Evolutionary conservation across 2,329 filamentous ascomycete species (phyloP).

Genomic region (Didymella pomorum): DNA sequence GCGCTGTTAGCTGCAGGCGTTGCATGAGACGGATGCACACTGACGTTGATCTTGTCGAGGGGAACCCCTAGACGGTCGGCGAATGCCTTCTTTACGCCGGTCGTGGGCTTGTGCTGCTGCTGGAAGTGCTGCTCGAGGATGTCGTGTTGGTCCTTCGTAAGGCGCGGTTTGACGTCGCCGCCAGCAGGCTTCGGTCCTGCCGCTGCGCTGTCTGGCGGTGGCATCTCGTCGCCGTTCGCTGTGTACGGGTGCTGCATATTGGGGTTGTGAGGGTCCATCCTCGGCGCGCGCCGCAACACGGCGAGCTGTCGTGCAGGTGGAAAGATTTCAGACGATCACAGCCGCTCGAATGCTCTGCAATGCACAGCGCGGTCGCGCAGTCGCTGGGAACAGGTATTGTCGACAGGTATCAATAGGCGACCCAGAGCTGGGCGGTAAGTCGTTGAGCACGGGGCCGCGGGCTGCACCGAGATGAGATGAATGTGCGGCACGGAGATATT

Average conservation of each 20-base stretch:
- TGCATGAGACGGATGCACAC: conserved; percentile 31
- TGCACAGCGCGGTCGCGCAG: conserved; percentile 13
- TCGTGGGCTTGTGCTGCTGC: conserved; percentile 59
- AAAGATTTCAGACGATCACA: conserved; percentile 21
- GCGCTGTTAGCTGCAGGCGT: conserved; percentile 39
- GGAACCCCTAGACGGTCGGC: conserved; percentile 58
- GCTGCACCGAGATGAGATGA: conserved; percentile 21
- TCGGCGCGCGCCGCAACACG: conserved; percentile 39
- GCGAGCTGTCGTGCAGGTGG: conserved; percentile 21
- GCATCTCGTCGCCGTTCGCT: conserved; percentile 24
- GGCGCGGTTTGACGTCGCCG: conserved; percentile 59
- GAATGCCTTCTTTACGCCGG: conserved; percentile 60
- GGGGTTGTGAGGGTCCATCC: conserved; percentile 39
- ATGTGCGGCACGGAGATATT: conserved; percentile 22
- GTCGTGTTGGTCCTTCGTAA: conserved; percentile 63
- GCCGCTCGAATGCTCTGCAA: conserved; percentile 5
- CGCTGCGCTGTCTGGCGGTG: conserved; percentile 28
- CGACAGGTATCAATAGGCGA: conserved; percentile 8
- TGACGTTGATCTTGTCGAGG: conserved; percentile 62
- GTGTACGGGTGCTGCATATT: conserved; percentile 35
- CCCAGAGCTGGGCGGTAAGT: conserved; percentile 16
- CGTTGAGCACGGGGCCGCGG: conserved; percentile 25
- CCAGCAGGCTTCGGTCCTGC: conserved; percentile 36
- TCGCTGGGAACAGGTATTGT: conserved; percentile 22
- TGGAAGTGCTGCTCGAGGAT: conserved; percentile 60